Conservation (phyloP, 163 green algal genomes). For the Prototheca stagnorum region DNA sequence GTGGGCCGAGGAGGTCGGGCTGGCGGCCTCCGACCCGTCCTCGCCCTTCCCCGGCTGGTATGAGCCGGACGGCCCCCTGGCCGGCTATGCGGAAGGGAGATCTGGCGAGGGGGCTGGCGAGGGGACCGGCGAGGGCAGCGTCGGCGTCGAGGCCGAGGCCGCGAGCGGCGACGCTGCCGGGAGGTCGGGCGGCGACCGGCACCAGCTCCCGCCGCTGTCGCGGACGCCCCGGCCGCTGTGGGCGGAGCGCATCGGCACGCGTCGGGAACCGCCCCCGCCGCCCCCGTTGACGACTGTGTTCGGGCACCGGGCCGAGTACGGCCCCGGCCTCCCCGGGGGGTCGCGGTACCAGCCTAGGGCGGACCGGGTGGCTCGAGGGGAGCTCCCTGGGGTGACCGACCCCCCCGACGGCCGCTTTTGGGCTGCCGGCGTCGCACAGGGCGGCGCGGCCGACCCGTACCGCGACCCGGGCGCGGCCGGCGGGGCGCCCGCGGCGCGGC, state of each 20-base stretch:
- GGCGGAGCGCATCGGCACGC: conserved; percentile 19
- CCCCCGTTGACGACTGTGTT: conserved; percentile 17
- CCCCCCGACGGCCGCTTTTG: conserved; percentile 21
- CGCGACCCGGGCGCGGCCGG: too few relatives aligned
- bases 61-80: too few relatives aligned
- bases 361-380: conserved; percentile 12
- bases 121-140: not conserved
- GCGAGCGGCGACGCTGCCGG: not conserved
- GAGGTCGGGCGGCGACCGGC: too few relatives aligned
- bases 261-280: conserved; percentile 3
- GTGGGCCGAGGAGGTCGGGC: not conserved
- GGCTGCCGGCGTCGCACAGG: conserved; percentile 22
- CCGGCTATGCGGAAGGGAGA: too few relatives aligned
- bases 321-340: conserved; percentile 2
- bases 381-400: conserved; percentile 18
- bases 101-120: not conserved
- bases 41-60: too few relatives aligned
- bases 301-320: conserved; percentile 18
- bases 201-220: not conserved
- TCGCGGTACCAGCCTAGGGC: conserved; percentile 18
- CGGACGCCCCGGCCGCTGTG: not conserved
- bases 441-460: conserved; percentile 16
- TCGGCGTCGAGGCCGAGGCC: not conserved
- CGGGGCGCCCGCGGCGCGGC: conserved; percentile 6
- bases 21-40: too few relatives aligned